phyloP scores from a whole-genome alignment of 2,329 filamentous ascomycete species.

The Scleromitrula shiraiana region DNA sequence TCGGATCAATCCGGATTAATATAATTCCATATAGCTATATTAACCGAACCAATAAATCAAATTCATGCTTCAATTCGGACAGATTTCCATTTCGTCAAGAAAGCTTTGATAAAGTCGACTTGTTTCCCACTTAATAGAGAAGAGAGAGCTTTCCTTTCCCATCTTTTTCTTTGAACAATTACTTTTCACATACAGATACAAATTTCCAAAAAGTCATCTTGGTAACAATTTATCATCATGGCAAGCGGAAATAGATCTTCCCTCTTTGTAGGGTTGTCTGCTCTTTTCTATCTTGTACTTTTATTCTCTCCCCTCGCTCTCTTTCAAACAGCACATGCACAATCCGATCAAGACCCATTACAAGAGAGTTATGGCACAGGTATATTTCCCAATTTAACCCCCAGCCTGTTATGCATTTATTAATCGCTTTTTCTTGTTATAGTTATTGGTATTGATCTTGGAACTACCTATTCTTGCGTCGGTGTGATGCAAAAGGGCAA shows the following conservation, averaged over 20 bases:
- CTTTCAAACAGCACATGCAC: constrained; percentile 64
- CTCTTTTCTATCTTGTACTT: constrained; percentile 85
- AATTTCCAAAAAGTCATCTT: constrained; percentile 8
- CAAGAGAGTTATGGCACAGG: constrained; percentile 70
- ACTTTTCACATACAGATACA: constrained; percentile 1
- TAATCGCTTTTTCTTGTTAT: constrained; percentile 16
- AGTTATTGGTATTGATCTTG: constrained; percentile 93
- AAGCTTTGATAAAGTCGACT: constrained; percentile 9
- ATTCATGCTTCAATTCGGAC: constrained; percentile 17
- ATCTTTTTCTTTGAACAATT: constrained; percentile 5
- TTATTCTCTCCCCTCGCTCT: constrained; percentile 84
- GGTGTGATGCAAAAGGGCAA: constrained; percentile 95
- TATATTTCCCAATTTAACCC: constrained; percentile 25
- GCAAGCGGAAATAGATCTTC: constrained; percentile 55
- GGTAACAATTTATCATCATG: constrained; percentile 38
- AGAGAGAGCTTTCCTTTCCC: background rate
- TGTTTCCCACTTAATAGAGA: background rate
- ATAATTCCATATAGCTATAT: background rate
- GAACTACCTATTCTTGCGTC: constrained; percentile 83
- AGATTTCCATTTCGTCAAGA: constrained; percentile 22
- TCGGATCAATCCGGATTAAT: constrained; percentile 1
- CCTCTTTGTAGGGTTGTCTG: constrained; percentile 74
- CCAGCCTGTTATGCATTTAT: background rate
- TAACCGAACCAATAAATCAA: constrained; percentile 20
- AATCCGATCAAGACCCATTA: constrained; percentile 57